Evolutionary conservation across 331 rosid genomes (phyloP).

Genomic region (Ulmus americana): DNA sequence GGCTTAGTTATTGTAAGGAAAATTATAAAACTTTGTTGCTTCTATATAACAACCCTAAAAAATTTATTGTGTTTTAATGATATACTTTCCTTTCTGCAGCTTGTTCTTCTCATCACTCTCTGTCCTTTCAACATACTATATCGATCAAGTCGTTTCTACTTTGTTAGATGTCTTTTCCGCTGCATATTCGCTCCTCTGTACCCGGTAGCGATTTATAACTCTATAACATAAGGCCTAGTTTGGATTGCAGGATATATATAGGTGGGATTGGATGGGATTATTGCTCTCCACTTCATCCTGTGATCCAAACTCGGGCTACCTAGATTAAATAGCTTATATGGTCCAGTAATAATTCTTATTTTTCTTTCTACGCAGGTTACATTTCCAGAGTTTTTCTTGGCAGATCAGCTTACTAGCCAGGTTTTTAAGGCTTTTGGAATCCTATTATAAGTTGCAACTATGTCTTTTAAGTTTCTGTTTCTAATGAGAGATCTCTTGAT

Average conservation of each 20-base stretch:
- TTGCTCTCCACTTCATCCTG: too few relatives aligned
- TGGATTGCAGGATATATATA: too few relatives aligned
- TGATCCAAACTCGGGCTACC: neutral
- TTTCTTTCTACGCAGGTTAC: constrained; percentile 41
- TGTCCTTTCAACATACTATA: constrained; percentile 53
- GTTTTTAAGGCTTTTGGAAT: constrained; percentile 27
- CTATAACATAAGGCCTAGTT: neutral
- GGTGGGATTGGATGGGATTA: too few relatives aligned
- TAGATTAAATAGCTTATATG: constrained; percentile 3
- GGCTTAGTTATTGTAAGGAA: constrained; percentile 46
- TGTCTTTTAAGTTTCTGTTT: constrained; percentile 4
- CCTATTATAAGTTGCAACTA: neutral
- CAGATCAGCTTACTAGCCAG: constrained; percentile 79
- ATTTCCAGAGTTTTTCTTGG: constrained; percentile 56
- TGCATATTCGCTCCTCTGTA: constrained; percentile 55
- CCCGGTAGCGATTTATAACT: constrained; percentile 30
- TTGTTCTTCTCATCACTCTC: constrained; percentile 40
- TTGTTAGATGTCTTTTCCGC: constrained; percentile 39
- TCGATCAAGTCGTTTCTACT: constrained; percentile 63
- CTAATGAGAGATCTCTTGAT: constrained; percentile 17
- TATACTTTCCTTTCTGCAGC: constrained; percentile 33
- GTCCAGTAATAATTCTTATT: neutral
- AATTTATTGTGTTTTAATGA: neutral
- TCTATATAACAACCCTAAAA: neutral
- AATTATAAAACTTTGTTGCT: constrained; percentile 8